These are phyloP conservation scores for Gleditsia sinensis DNA, from an alignment of 306 rosid species.

Conservation along the genomic window DNA sequence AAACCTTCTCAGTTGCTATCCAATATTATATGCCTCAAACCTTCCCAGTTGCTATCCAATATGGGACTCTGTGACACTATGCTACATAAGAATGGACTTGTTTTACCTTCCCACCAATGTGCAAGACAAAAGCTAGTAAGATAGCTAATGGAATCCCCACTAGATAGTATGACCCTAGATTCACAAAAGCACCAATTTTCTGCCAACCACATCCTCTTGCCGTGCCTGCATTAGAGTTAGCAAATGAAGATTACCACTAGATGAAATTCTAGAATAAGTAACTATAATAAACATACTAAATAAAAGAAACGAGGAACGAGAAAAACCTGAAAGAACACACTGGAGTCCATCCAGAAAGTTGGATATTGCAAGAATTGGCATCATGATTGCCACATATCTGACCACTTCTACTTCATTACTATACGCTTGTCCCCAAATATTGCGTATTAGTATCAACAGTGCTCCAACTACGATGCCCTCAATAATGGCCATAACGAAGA, in stretches of 20 bases:
- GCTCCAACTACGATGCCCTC: constrained; percentile 54
- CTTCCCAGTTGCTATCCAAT: too few relatives aligned
- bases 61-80: too few relatives aligned
- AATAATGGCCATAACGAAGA: constrained; percentile 49
- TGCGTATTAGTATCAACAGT: constrained; percentile 53
- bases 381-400: constrained; percentile 56
- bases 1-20: too few relatives aligned
- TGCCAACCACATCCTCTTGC: constrained; percentile 94
- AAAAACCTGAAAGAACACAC: constrained; percentile 67
- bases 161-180: constrained; percentile 73
- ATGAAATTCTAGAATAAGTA: not conserved
- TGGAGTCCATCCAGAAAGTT: constrained; percentile 72
- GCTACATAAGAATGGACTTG: not conserved
- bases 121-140: constrained; percentile 60
- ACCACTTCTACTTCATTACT: constrained; percentile 63
- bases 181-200: constrained; percentile 70
- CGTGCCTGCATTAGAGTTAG: constrained; percentile 48
- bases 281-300: not conserved
- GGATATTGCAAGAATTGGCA: constrained; percentile 66
- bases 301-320: not conserved
- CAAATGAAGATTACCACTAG: not conserved
- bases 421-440: constrained; percentile 74
- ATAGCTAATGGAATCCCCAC: constrained; percentile 72
- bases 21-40: too few relatives aligned
- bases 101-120: constrained; percentile 70